Evolutionary conservation across 768 basidiomycete genomes (phyloP).

Genomic region (Lentinula lateritia): DNA sequence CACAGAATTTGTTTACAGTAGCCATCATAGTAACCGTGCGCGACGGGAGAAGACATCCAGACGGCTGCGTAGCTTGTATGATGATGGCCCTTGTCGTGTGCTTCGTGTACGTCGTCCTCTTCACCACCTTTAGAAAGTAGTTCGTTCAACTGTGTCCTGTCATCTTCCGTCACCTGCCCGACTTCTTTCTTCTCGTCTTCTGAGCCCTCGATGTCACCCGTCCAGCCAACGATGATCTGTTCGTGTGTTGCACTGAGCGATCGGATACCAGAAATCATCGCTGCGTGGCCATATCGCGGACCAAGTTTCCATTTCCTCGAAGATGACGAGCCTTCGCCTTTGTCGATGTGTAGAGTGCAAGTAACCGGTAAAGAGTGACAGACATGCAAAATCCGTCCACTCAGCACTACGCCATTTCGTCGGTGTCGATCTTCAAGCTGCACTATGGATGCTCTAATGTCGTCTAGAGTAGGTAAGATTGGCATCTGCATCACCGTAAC

Average conservation of each 20-base stretch:
- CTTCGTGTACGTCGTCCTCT: constrained; percentile 27
- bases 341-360: constrained; percentile 48
- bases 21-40: constrained; percentile 93
- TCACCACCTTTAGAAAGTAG: constrained; percentile 64
- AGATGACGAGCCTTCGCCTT: constrained; percentile 8
- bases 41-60: constrained; percentile 85
- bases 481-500: background rate
- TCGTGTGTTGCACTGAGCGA: constrained; percentile 81
- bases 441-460: background rate
- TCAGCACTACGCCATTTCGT: constrained; percentile 65
- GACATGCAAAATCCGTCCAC: constrained; percentile 88
- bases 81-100: background rate
- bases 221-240: constrained; percentile 92
- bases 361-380: constrained; percentile 84
- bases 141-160: constrained; percentile 60
- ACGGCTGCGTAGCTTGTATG: constrained; percentile 78
- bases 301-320: constrained; percentile 59
- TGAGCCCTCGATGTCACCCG: constrained; percentile 72
- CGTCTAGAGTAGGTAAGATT: background rate
- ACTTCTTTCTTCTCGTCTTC: constrained; percentile 40
- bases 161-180: constrained; percentile 49
- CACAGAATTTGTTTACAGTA: constrained; percentile 97
- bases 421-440: constrained; percentile 66
- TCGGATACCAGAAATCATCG: constrained; percentile 91
- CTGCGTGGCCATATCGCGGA: constrained; percentile 84